A percentile compares a stretch with the other conserved stretches of the same genome.
phyloP scores from a whole-genome alignment of 306 rosid species.

The Herpetospermum pedunculosum region DNA sequence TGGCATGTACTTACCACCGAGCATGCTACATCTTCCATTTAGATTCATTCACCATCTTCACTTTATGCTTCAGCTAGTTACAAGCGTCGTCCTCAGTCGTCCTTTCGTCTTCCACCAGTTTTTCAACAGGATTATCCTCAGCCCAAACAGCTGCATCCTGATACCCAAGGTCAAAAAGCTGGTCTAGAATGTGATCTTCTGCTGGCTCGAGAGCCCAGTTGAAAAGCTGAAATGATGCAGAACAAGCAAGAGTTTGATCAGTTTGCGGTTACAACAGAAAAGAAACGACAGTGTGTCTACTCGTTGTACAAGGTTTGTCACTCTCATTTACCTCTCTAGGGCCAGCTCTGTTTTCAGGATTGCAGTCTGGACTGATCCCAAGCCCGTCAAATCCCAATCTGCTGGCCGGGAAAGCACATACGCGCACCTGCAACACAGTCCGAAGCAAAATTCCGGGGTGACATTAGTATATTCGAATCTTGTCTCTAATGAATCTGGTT shows the following conservation, averaged over 20 bases:
- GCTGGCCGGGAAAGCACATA: conserved; percentile 80
- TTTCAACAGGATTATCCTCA: conserved; percentile 53
- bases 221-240: conserved; percentile 28
- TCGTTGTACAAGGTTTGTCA: neutral
- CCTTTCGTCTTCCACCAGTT: conserved; percentile 39
- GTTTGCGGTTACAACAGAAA: neutral
- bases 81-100: neutral
- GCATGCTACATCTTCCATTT: neutral
- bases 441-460: neutral
- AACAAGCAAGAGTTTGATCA: neutral
- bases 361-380: conserved; percentile 60
- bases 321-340: conserved; percentile 34
- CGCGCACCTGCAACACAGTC: conserved; percentile 39
- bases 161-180: conserved; percentile 72
- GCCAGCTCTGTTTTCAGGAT: conserved; percentile 39
- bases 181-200: conserved; percentile 62
- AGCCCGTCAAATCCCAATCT: conserved; percentile 60
- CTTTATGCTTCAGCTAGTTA: neutral
- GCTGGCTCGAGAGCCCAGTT: conserved; percentile 82
- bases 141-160: conserved; percentile 87
- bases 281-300: neutral
- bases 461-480: neutral
- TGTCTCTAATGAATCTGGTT: neutral
- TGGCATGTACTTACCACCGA: neutral
- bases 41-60: neutral